Base-by-base conservation (phyloP, 352 stramenopile species). In the Globisporangium nodosum region DNA sequence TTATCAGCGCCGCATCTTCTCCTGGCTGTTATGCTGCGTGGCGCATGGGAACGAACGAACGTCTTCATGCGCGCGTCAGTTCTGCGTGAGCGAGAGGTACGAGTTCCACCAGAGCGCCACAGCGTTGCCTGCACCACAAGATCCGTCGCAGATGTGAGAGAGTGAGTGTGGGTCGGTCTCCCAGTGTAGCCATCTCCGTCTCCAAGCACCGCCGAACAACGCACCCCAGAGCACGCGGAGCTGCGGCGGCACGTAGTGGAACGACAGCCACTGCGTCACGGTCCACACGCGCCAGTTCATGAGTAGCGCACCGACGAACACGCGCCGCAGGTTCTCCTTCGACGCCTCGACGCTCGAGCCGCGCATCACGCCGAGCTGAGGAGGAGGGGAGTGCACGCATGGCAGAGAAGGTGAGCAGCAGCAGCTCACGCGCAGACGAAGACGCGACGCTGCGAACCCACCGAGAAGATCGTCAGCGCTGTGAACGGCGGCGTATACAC, bases 261-360 rank as follows among this genome's bases (percentile, higher is more conserved):
- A 88, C 31, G 78, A 88, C 8, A 88, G 58, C 75, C 76, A 88
- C 64, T 88, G 78, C 27, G 76, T 88, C 27, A 84, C 30, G 12
- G 76, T 88, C 78, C 76, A 87, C 52, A 88, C 76, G 57, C 74
- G 72, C 74, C 73, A 85, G 63, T 88, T 88, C 78, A 88, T 88
- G 40, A 76, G 53, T 60, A 88, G 61, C 1, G 74, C 76, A n/a
- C 63, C 63, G 57, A 63, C 64, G 60, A 81, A 88, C 42, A 85
- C 76, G 27, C 65, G 65, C 48, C 52, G 61, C 12, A 87, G 58
- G 24, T 77, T 84, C 42, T 77, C 64, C 7, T 62, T 61, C 2
- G 76, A 82, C 18, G 73, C 71, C 43, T 80, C 71, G 40, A 66
- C 59, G 53, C 71, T 83, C 33, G 66, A 74, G 35, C 78, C 74